Evolutionary conservation across 306 rosid genomes (phyloP).

Genomic region (Erythrophleum fordii): DNA sequence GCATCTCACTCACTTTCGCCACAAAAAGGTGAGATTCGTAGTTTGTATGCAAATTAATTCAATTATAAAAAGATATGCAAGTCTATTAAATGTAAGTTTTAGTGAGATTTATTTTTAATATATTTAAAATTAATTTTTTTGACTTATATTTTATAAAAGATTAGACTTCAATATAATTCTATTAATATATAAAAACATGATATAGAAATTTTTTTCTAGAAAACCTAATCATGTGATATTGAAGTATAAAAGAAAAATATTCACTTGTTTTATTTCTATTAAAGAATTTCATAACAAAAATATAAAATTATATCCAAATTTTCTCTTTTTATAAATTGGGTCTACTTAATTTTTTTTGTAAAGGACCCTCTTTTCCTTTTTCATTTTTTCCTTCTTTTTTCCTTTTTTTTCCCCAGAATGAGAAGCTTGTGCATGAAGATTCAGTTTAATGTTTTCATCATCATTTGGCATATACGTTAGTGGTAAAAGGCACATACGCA

Average conservation of each 20-base stretch:
- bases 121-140: neutral
- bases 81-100: too few relatives aligned
- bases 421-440: constrained; percentile 42
- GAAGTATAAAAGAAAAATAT: too few relatives aligned
- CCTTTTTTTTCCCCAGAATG: constrained; percentile 25
- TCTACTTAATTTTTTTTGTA: neutral
- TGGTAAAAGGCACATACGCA: constrained; percentile 20
- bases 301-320: neutral
- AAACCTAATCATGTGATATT: too few relatives aligned
- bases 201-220: too few relatives aligned
- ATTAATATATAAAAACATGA: too few relatives aligned
- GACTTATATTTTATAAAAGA: too few relatives aligned
- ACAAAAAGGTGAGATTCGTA: constrained; percentile 3
- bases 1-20: constrained; percentile 57
- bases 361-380: neutral
- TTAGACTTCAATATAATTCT: too few relatives aligned
- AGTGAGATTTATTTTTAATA: neutral
- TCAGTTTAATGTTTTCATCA: constrained; percentile 4
- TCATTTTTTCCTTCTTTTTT: neutral
- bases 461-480: constrained; percentile 20
- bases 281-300: neutral
- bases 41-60: neutral
- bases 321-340: neutral
- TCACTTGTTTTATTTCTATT: too few relatives aligned
- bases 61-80: neutral